phyloP scores from a whole-genome alignment of 768 basidiomycete genomes.

The Kwoniella sp. region DNA sequence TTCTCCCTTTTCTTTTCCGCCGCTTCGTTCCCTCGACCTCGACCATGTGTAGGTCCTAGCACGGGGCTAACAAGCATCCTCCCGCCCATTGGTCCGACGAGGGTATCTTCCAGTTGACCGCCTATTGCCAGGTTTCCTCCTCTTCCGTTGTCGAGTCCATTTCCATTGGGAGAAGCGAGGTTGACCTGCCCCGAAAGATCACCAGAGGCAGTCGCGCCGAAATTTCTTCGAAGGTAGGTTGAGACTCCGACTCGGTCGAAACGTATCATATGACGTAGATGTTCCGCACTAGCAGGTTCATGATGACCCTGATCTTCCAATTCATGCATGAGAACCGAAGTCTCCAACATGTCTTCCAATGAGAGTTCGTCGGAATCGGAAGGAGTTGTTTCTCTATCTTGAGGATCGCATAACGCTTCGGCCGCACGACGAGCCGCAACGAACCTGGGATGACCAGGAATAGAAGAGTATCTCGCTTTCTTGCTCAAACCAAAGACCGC shows the following conservation, averaged over 20 bases:
- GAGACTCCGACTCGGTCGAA: slow-evolving; percentile 41
- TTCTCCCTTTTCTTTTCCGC: background rate
- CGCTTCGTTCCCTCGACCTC: background rate
- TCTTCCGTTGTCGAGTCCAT: background rate
- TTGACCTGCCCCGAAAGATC: background rate
- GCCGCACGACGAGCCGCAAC: slow-evolving; percentile 38
- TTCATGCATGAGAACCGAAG: slow-evolving; percentile 26
- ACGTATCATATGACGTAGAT: slow-evolving; percentile 33
- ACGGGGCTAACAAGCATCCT: slow-evolving; percentile 23
- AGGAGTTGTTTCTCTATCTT: slow-evolving; percentile 33
- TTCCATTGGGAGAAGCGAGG: background rate
- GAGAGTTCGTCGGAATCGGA: slow-evolving; percentile 34
- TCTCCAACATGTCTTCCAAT: slow-evolving; percentile 50
- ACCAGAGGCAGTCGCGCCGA: slow-evolving; percentile 5
- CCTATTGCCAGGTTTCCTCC: background rate
- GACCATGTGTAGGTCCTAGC: slow-evolving; percentile 5
- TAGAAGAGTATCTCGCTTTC: slow-evolving; percentile 46
- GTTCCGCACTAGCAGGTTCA: slow-evolving; percentile 21
- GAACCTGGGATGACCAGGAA: slow-evolving; percentile 50
- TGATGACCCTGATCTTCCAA: slow-evolving; percentile 16
- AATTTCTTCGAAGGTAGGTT: slow-evolving; percentile 33
- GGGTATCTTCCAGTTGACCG: slow-evolving; percentile 18
- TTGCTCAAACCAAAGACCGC: slow-evolving; percentile 21
- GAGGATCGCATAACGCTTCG: slow-evolving; percentile 20
- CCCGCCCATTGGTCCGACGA: slow-evolving; percentile 26